These are phyloP conservation scores for Psilocybe cyanescens DNA, from an alignment of 768 basidiomycete genomes.

Conservation along the genomic window DNA sequence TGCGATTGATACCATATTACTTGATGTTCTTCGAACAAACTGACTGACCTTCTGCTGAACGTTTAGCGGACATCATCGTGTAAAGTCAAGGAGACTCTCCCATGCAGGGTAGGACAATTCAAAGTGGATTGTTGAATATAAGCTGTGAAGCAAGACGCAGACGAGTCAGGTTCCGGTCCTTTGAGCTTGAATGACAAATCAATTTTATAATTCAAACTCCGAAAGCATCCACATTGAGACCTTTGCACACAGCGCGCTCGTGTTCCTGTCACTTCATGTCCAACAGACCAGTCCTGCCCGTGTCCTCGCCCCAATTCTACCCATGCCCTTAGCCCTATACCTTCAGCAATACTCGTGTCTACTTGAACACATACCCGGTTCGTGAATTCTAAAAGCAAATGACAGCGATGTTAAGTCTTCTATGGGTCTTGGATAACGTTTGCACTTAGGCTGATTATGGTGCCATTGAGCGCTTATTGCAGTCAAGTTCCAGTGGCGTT, in stretches of 20 bases:
- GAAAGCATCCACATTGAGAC: neutral
- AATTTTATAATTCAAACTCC: neutral
- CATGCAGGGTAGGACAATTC: conserved; percentile 1
- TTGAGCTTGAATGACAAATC: neutral
- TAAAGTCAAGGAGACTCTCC: conserved; percentile 3
- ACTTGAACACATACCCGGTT: neutral
- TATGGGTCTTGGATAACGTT: neutral
- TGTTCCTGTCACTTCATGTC: neutral
- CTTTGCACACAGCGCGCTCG: neutral
- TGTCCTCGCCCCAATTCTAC: neutral
- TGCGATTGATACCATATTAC: conserved; percentile 11
- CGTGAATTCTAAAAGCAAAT: neutral
- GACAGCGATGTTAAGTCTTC: neutral
- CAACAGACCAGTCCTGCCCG: neutral
- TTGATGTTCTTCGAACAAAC: conserved; percentile 7
- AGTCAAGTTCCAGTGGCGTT: neutral
- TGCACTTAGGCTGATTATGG: neutral
- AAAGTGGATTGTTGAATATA: neutral
- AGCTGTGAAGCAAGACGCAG: neutral
- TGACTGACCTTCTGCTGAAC: conserved; percentile 41
- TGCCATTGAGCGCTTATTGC: neutral
- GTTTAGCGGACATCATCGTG: conserved; percentile 40
- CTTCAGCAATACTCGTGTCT: neutral
- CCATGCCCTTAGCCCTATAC: neutral
- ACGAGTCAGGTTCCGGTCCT: neutral